Evolutionary conservation across 2,329 filamentous ascomycete species (phyloP), one percentile per base, ranked within the genome.

Genomic region (Pestalotiopsis sp.): DNA sequence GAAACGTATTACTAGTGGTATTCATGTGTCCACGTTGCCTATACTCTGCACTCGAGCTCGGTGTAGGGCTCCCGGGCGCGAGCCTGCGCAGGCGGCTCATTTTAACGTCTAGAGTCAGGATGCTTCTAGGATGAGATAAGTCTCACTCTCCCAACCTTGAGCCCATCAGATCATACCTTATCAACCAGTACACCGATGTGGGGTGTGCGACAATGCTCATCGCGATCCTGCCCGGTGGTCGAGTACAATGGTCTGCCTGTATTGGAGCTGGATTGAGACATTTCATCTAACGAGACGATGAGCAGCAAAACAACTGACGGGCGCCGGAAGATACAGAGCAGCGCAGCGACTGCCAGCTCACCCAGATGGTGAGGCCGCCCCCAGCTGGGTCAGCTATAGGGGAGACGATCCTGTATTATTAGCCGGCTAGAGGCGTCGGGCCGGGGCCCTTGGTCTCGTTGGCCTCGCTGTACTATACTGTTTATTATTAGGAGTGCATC

Each of bases 91-190:
- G 7, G 17, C 45, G 6, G 45, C 45, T n/a, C 45, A 52, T 52
- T 52, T n/a, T 6, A 52, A 52, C 31, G 45, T n/a, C 20, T n/a
- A 52, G 20, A 36, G 31, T n/a, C 27, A 61, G 59, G 14, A 36
- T 39, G n/a, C 23, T 61, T 36, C 38, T 20, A 27, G 31, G 17
- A 31, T 61, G 59, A 61, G 59, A 61, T 39, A 39, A 61, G 59
- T 61, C 59, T 61, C 59, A 52, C 45, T 9, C 45, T n/a, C 17
- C 17, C 7, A 61, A 38, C 59, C 59, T 61, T 61, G 59, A n/a
- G 45, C 9, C 14, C 59, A 61, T 61, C 59, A 61, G 27, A 61
- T 61, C 59, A 61, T 61, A 61, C 59, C 59, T 61, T 61, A 39
- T 61, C 59, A 61, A n/a, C 20, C 31, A 36, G 31, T 61, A 36